Base-by-base conservation (phyloP, 768 basidiomycete species). In the Russula abietina region DNA sequence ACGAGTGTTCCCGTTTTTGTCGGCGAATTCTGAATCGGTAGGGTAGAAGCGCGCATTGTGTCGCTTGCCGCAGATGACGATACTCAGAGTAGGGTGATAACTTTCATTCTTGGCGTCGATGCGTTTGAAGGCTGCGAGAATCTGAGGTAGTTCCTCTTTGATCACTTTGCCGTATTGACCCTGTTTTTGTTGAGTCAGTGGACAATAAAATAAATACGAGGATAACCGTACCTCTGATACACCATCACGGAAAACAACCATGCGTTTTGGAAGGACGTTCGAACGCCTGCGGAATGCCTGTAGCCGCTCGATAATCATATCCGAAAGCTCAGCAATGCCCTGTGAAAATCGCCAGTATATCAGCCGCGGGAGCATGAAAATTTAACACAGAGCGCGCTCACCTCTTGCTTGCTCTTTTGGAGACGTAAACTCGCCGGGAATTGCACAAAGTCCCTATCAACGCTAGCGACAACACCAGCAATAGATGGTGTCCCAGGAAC, bases 391-490 rank as follows among this genome's bases (percentile, higher is more conserved):
- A 3, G 16, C 26, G 22, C 1, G 58, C 68, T 12, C 36, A 75
- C 76, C 73, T 79, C 77, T 61, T 76, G 72, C 65, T 80, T 83
- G 22, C 78, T 75, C 69, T 81, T 73, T 69, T 93, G 91, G 12
- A 90, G 79, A 32, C 81, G 71, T 65, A 93, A 55, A 67, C 87
- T 89, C 0, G 85, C 89, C 0, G 91, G 91, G 73, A 85, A 92
- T 64, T 91, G 89, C 0, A 83, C 86, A 66, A 89, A 91, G 2
- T 77, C 73, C 28, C 76, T 75, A 69, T 93, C 89, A 1, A 84
- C 76, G 61, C 84, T 92, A 0, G 87, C 91, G 2, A 93, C 91
- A 11, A 93, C 86, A 0, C 89, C 91, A 0, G 88, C 89, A 49
- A 93, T 87, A 0, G 89, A 91, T 3, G 91, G 91, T 1, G 89